These are phyloP conservation scores for Aureobasidium sp. DNA, from an alignment of 2,329 filamentous ascomycete genomes.

Conservation along the genomic window DNA sequence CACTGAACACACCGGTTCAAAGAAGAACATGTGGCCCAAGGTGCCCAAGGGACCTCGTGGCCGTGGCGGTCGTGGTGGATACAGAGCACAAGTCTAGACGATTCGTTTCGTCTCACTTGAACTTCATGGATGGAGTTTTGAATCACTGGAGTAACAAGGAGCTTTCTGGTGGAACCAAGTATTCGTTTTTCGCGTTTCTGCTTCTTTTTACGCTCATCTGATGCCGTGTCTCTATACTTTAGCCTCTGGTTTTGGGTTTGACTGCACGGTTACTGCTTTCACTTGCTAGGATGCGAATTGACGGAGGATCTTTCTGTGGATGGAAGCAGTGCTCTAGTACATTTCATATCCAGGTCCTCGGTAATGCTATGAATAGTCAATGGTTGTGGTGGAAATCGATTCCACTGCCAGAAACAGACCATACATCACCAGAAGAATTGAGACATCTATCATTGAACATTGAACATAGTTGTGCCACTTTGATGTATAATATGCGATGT, in stretches of 20 bases:
- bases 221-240: neutral
- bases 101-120: neutral
- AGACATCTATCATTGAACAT: neutral
- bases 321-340: neutral
- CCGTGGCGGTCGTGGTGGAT: neutral
- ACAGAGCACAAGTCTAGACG: neutral
- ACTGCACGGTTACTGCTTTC: neutral
- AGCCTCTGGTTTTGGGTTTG: neutral
- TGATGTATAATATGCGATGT: neutral
- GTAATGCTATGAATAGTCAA: neutral
- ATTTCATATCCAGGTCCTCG: neutral
- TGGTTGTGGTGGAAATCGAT: neutral
- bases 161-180: neutral
- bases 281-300: constrained; percentile 1
- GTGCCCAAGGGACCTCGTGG: constrained; percentile 1
- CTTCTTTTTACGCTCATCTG: constrained; percentile 1
- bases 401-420: neutral
- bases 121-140: neutral
- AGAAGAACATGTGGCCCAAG: neutral
- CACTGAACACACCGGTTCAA: neutral
- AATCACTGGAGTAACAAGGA: constrained; percentile 5
- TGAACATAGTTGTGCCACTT: neutral
- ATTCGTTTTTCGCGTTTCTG: neutral
- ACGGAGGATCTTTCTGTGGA: neutral
- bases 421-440: neutral